Conservation (phyloP, 306 rosid species). For the Luffa aegyptiaca region DNA sequence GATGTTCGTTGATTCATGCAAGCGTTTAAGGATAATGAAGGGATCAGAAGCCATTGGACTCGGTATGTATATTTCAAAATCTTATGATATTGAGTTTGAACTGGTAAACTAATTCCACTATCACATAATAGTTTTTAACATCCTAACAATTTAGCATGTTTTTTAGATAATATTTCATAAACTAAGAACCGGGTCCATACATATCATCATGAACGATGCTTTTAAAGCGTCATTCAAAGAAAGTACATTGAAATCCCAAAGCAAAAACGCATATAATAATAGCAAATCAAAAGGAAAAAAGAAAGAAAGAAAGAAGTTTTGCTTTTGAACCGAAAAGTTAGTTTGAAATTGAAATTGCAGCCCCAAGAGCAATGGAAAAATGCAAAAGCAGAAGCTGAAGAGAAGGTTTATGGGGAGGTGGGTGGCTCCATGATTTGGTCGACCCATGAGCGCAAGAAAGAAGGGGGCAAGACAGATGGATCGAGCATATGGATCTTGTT, state of each 20-base stretch:
- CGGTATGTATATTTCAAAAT: slow-evolving; percentile 29
- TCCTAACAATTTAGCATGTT: too few species aligned
- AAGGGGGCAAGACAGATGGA: background rate
- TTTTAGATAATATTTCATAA: too few species aligned
- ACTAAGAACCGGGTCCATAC: background rate
- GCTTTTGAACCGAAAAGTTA: background rate
- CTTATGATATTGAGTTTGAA: background rate
- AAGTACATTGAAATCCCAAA: background rate
- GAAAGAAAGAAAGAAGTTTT: background rate
- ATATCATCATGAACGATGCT: background rate
- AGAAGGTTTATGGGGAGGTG: background rate
- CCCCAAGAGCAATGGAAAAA: slow-evolving; percentile 97
- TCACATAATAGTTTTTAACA: too few species aligned
- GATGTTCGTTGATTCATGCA: slow-evolving; percentile 98
- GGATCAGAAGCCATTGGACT: slow-evolving; percentile 99
- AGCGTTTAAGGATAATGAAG: slow-evolving; percentile 93
- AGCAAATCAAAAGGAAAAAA: background rate
- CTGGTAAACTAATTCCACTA: too few species aligned
- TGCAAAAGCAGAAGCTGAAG: slow-evolving; percentile 94
- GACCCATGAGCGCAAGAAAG: slow-evolving; percentile 1
- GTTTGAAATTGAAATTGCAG: slow-evolving; percentile 28
- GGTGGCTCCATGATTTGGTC: slow-evolving; percentile 8
- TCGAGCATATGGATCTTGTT: slow-evolving; percentile 3
- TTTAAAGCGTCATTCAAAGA: background rate
- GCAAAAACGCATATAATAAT: background rate